Conservation (phyloP, 2,329 filamentous ascomycete genomes). For the Fusarium fujikuroi region DNA sequence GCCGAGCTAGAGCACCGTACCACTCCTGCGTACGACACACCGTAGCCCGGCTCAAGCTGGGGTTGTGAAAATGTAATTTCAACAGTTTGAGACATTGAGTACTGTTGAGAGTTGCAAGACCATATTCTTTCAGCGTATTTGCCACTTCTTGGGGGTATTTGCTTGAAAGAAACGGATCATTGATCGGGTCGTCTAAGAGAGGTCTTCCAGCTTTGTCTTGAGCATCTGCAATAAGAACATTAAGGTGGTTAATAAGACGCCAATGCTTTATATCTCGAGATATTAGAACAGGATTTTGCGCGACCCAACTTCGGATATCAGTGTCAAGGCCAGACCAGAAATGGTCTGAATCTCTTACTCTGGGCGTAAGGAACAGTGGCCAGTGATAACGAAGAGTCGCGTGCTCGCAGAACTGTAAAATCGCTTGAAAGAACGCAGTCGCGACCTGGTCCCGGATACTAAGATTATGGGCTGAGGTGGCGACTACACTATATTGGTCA, state of each 20-base stretch:
- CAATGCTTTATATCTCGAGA: background rate
- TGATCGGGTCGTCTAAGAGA: background rate
- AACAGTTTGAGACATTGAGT: background rate
- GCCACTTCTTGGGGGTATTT: background rate
- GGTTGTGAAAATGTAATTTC: background rate
- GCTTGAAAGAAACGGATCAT: background rate
- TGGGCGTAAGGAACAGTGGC: background rate
- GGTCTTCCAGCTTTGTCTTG: background rate
- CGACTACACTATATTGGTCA: background rate
- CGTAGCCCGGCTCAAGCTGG: background rate
- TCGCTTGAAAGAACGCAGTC: background rate
- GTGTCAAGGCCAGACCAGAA: background rate
- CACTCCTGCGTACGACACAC: background rate
- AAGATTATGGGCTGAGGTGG: background rate
- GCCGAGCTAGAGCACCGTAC: slow-evolving; percentile 8
- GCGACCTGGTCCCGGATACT: background rate
- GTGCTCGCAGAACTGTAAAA: background rate
- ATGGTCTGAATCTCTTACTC: background rate
- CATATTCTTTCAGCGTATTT: background rate
- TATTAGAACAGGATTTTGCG: background rate
- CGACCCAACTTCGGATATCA: background rate
- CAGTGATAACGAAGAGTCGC: background rate
- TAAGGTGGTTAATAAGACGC: background rate
- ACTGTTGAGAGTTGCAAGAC: background rate
- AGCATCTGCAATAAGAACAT: background rate